Evolutionary conservation across 768 basidiomycete genomes (phyloP), one percentile per base, ranked within the genome.

Genomic region (Cantharellus anzutake): DNA sequence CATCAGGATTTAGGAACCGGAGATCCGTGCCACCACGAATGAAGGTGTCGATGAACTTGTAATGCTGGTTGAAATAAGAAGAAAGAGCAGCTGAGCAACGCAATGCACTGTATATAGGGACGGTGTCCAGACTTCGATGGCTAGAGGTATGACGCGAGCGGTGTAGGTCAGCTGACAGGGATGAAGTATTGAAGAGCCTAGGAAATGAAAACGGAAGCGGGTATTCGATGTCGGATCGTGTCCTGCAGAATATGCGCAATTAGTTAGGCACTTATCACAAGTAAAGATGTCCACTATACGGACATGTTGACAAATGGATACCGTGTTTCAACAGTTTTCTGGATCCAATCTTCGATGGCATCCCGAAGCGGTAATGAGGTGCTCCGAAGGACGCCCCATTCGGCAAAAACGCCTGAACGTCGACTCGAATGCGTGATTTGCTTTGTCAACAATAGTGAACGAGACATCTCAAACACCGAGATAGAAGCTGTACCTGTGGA

Each of bases 161-260:
- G 59, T 34, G 20, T 29, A 1, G 20, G 1, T 29, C 1, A 29
- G 20, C 20, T 14, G 34, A 7, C 2, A 29, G 59, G 5, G 34
- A 4, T 5, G 11, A 16, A 16, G 16, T 4, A 4, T 35, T 16
- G 37, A 61, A 61, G 57, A 61, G 48, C 11, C 59, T 39, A 3
- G 61, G 61, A 56, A 52, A 62, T 4, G 61, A 62, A 7, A 51
- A 51, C 41, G 61, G 61, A 20, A 61, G 38, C 38, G 61, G 61
- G 38, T 62, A 62, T 37, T 42, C 61, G 2, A 39, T 61, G 41
- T 14, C 57, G 39, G 50, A 4, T 39, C 37, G 55, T 40, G 48
- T 11, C 4, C 48, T 16, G 55, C 52, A 41, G 29, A n/a, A 41
- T 29, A 29, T 29, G 20, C 20, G 20, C 20, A 29, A 1, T 29